These are phyloP conservation scores for Cinnamomum micranthum DNA, from an alignment of 164 flowering plant genomes.

Conservation along the genomic window DNA sequence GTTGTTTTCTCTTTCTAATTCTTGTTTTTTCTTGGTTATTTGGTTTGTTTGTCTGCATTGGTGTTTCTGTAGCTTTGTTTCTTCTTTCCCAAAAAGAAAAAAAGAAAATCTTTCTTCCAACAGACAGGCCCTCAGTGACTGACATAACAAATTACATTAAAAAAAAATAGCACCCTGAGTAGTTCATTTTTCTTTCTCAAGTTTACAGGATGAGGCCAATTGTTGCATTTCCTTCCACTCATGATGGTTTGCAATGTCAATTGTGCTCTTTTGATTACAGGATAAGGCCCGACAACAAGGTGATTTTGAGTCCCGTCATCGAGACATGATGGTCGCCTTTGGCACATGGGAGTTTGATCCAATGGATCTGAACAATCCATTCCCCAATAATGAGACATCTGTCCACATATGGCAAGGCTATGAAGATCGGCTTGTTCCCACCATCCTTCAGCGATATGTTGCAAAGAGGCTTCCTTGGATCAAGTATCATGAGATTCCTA, in stretches of 20 bases:
- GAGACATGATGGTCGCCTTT: constrained; percentile 29
- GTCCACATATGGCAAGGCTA: constrained; percentile 49
- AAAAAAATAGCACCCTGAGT: too few relatives aligned
- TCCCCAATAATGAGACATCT: constrained; percentile 28
- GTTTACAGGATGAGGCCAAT: too few relatives aligned
- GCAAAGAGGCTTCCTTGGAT: constrained; percentile 38
- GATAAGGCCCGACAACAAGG: constrained; percentile 40
- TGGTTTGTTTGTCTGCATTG: too few relatives aligned
- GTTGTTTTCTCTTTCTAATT: too few relatives aligned
- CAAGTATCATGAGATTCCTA: constrained; percentile 5
- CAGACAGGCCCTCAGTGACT: too few relatives aligned
- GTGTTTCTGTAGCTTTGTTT: too few relatives aligned
- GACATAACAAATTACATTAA: too few relatives aligned
- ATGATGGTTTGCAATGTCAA: background rate
- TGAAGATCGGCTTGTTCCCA: constrained; percentile 32
- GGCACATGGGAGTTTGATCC: constrained; percentile 48
- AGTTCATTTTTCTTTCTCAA: too few relatives aligned
- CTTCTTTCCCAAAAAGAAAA: too few relatives aligned
- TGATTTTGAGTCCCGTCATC: constrained; percentile 27
- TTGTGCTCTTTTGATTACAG: background rate
- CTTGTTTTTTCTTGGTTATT: too few relatives aligned
- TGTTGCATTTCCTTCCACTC: too few relatives aligned
- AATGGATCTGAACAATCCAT: constrained; percentile 35
- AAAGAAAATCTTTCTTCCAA: too few relatives aligned
- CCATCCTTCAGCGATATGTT: constrained; percentile 26